Conservation (phyloP, 441 rosid genomes). For the Populus trichocarpa region DNA sequence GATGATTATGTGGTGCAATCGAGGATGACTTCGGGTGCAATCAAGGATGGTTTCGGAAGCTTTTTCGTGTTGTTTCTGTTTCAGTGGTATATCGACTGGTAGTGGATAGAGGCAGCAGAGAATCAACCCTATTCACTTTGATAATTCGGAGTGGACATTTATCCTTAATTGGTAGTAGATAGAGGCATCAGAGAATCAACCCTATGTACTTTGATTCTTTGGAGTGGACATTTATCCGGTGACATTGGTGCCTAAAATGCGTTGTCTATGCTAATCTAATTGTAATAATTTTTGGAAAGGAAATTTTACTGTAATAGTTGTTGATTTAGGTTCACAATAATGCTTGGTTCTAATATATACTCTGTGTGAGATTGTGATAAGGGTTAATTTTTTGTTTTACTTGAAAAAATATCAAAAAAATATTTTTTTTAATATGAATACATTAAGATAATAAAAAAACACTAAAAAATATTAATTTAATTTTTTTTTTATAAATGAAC, state of each 20-base stretch:
- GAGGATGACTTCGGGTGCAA: not conserved
- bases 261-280: slow-evolving; percentile 31
- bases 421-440: not conserved
- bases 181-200: slow-evolving; percentile 30
- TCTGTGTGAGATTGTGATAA: too few relatives aligned
- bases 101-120: slow-evolving; percentile 26
- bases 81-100: slow-evolving; percentile 22
- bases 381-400: slow-evolving; percentile 8
- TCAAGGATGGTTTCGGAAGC: slow-evolving; percentile 20
- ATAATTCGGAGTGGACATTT: slow-evolving; percentile 22
- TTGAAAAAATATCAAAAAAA: too few relatives aligned
- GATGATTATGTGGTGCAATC: not conserved
- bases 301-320: slow-evolving; percentile 29
- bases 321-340: slow-evolving; percentile 26
- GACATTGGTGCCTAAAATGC: slow-evolving; percentile 37
- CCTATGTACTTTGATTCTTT: slow-evolving; percentile 13
- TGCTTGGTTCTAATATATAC: not conserved
- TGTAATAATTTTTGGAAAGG: slow-evolving; percentile 37
- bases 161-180: slow-evolving; percentile 9
- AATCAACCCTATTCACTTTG: slow-evolving; percentile 15
- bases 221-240: slow-evolving; percentile 25
- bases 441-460: not conserved
- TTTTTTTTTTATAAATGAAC: too few relatives aligned
- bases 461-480: too few relatives aligned
- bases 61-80: slow-evolving; percentile 25